Base-by-base conservation (phyloP, 441 rosid species). In the Manihot esculenta region DNA sequence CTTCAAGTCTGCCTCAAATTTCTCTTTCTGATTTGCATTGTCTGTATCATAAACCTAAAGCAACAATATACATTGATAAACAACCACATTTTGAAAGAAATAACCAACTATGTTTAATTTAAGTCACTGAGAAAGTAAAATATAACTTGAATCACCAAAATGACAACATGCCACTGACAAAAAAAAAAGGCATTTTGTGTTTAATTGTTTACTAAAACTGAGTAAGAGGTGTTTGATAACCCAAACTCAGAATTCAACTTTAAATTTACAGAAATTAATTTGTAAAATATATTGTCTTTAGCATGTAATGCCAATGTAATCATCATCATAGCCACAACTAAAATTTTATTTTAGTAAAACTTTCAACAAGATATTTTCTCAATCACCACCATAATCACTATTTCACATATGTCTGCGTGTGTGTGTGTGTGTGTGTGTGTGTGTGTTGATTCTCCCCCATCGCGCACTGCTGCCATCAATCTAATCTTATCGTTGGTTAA, bases 1-100 rank as follows among this genome's bases (percentile, higher is more conserved):
- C 90, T 96, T 94, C 87, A 96, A 86, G 77, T 96, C 99, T 10
- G 98, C 98, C 85, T 96, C 99, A 82, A 92, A 94, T 82, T 96
- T 96, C 83, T 94, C 99, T 79, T 94, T 96, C 79, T 96, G 99
- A 73, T 96, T 96, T 4, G 90, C 96, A 75, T 96, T 96, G 78
- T 96, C 99, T 1, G 99, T 90, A 74, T 94, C 99, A 74, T 96
- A 92, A 69, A 96, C 99, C 99, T 96, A 73, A 79, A 54, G 72
- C 79, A 76, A 55, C 73, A 76, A 74, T 66, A 24, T 56, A 59
- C 68, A 70, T 49, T 10, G n/a, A 51, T 20, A 15, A 63, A 66
- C 41, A 64, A 64, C 33, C 38, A 59, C 30, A 27, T 54, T 20
- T 11, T 13, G 20, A 60, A 57, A n/a, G 18, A 55, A 67, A 21